Base-by-base conservation (phyloP, 2,329 filamentous ascomycete species). In the Ploettnerulaceae sp. region DNA sequence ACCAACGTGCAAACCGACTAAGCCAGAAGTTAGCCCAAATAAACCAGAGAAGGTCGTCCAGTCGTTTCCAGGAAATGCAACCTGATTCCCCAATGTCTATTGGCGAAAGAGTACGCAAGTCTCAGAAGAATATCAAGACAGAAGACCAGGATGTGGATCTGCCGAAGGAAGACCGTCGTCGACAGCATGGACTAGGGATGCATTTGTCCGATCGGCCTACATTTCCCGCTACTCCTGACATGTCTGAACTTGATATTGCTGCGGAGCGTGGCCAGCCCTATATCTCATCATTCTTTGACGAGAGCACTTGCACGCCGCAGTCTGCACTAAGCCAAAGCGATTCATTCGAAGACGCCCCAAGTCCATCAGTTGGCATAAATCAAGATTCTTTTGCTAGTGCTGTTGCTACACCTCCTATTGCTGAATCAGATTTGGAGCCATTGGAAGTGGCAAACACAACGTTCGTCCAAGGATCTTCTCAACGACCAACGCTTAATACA, bases 331-430 rank as follows among this genome's bases (percentile, higher is more conserved):
- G 78, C 55, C 57, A 61, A 29, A 59, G 53, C 22, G 53, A 56
- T n/a, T 57, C 61, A 5, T 62, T 61, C 29, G 56, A 60, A n/a
- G 56, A 60, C 24, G 44, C 35, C 14, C 38, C 34, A 28, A 58
- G 53, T 26, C 54, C 52, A 25, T 47, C 53, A 15, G 52, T 57
- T 7, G 44, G 24, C 24, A 18, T 32, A 3, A 50, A 47, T 15
- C 74, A 77, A 47, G 81, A 79, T 8, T 70, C 78, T 25, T 84
- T 85, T 58, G 48, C 57, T 57, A 76, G 72, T 61, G 81, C 74
- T 50, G 79, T 82, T 39, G 83, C 86, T 41, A 89, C 86, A 7
- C 86, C 86, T 22, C 86, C 86, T 5, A 80, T 89, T 54, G 84
- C 79, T 7, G 86, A 89, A 53, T 77, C 81, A 17, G 85, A 89